Evolutionary conservation across 352 stramenopile species (phyloP).

Genomic region (Thalassiosira delicatula): DNA sequence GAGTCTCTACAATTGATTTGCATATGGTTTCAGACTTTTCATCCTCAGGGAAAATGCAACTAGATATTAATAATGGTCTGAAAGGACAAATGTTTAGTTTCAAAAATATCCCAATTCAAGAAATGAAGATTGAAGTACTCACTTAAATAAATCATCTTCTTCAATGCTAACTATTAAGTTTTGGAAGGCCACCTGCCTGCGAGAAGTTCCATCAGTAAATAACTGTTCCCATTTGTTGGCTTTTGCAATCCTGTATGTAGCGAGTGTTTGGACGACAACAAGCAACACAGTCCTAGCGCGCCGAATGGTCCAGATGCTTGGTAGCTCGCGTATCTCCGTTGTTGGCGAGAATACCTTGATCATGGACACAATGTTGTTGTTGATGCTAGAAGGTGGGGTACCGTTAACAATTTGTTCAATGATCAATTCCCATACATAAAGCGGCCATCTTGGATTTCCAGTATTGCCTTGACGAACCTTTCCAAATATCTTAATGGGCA

Average conservation of each 20-base stretch:
- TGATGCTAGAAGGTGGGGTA: too few species aligned
- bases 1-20: neutral
- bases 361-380: too few species aligned
- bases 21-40: conserved; percentile 8
- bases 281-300: conserved; percentile 1
- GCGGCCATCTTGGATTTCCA: too few species aligned
- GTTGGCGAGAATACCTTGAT: neutral
- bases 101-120: neutral
- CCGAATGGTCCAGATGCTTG: conserved; percentile 17
- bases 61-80: conserved; percentile 27
- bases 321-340: neutral
- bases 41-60: conserved; percentile 24
- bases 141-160: conserved; percentile 22
- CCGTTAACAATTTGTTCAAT: too few species aligned
- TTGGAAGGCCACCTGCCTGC: conserved; percentile 28
- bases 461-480: too few species aligned
- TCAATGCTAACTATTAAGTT: conserved; percentile 29
- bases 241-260: conserved; percentile 17
- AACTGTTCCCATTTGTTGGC: conserved; percentile 21
- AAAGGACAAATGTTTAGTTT: neutral
- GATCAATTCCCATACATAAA: too few species aligned
- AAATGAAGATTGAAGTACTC: neutral
- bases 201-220: conserved; percentile 36
- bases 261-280: conserved; percentile 1
- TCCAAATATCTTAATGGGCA: too few species aligned